These are phyloP conservation scores for Heterobasidion parviporum DNA, from an alignment of 1,284 basidiomycete species.

Conservation along the genomic window DNA sequence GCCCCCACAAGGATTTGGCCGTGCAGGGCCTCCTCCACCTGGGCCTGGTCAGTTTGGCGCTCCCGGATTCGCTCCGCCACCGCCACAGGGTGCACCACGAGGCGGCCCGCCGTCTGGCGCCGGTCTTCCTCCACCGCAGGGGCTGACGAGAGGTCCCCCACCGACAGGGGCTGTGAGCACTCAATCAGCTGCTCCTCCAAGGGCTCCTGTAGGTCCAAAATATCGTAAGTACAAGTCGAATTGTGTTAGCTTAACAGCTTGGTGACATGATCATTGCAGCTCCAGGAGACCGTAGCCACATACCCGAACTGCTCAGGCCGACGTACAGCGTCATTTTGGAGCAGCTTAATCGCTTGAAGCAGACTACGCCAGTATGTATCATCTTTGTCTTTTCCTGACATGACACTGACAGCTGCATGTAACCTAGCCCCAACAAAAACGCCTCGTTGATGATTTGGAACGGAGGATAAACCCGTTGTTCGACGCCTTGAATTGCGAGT, in stretches of 20 bases:
- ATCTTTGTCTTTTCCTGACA: neutral
- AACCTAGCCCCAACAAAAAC: conserved; percentile 69
- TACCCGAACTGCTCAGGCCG: conserved; percentile 63
- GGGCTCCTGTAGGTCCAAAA: conserved; percentile 35
- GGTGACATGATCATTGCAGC: conserved; percentile 38
- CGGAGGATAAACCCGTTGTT: conserved; percentile 82
- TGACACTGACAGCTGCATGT: conserved; percentile 10
- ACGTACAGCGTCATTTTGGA: conserved; percentile 62
- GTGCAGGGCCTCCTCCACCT: conserved; percentile 4
- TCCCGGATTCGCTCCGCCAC: conserved; percentile 8
- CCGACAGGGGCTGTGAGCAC: conserved; percentile 6
- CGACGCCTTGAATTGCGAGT: conserved; percentile 89
- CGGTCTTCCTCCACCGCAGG: conserved; percentile 22
- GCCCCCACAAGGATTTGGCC: conserved; percentile 16
- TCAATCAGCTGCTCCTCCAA: conserved; percentile 31
- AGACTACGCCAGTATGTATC: conserved; percentile 58
- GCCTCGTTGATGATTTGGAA: conserved; percentile 84
- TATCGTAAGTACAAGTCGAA: conserved; percentile 60
- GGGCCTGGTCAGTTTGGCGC: neutral
- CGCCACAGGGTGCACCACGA: conserved; percentile 13
- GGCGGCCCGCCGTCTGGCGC: conserved; percentile 30
- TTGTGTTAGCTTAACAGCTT: neutral
- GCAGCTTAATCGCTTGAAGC: conserved; percentile 59
- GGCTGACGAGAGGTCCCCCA: neutral
- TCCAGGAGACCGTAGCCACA: conserved; percentile 85